Percentiles rank a stretch among this genome's conserved stretches.
Conservation (phyloP, 371 early-diverging fungal genomes). For the Saksenaea oblongispora region DNA sequence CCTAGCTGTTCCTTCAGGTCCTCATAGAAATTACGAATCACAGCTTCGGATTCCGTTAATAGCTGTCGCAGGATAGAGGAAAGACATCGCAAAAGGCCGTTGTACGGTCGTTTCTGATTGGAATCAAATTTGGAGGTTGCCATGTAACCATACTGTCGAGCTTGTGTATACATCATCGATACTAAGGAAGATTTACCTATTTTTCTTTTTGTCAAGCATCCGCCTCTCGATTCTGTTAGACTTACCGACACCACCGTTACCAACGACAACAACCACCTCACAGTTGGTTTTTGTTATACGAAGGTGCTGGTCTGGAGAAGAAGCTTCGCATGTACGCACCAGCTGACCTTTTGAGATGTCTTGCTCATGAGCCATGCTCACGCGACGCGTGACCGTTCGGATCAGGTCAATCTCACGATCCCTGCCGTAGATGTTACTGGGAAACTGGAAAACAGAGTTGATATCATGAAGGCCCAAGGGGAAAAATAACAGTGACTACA, state of each 20-base stretch:
- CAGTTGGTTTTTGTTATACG: conserved; percentile 15
- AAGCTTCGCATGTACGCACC: background rate
- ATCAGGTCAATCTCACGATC: conserved; percentile 38
- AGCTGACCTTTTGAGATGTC: conserved; percentile 16
- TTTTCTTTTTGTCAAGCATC: background rate
- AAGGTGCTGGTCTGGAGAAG: background rate
- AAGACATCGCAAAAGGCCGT: conserved; percentile 40
- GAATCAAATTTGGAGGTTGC: conserved; percentile 48
- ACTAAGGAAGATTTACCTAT: conserved; percentile 39
- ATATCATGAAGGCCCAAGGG: conserved; percentile 42
- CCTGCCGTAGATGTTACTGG: conserved; percentile 36
- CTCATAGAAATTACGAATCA: conserved; percentile 37
- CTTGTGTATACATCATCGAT: conserved; percentile 30
- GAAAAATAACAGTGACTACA: conserved; percentile 34
- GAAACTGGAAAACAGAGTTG: conserved; percentile 45
- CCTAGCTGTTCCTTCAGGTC: conserved; percentile 39
- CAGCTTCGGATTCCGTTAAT: conserved; percentile 43
- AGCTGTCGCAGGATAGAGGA: conserved; percentile 44
- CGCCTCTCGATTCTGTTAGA: background rate
- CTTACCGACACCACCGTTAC: conserved; percentile 43
- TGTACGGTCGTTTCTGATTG: conserved; percentile 44
- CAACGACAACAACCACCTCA: conserved; percentile 37
- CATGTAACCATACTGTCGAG: conserved; percentile 43
- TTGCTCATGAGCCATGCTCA: conserved; percentile 17
- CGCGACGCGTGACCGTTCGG: conserved; percentile 24